Percentiles rank a stretch among this genome's conserved stretches.
phyloP scores from a whole-genome alignment of 2,329 filamentous ascomycete genomes.

The Stylonectria norvegica region DNA sequence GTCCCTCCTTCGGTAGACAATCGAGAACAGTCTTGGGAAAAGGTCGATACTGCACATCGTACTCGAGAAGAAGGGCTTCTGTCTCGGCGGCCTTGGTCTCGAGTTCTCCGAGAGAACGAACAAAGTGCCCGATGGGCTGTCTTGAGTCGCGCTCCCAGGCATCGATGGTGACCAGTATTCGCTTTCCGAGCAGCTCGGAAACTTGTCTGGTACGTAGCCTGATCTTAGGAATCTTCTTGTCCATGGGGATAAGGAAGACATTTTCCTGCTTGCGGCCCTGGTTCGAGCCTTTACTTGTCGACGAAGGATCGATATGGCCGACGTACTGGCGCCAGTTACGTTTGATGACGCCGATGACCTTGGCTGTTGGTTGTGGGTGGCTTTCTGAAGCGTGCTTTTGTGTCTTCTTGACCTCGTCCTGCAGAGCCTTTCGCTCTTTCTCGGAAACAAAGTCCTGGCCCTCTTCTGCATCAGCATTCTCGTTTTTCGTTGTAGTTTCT shows the following conservation, averaged over 20 bases:
- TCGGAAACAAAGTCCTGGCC: constrained; percentile 77
- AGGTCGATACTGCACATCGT: constrained; percentile 95
- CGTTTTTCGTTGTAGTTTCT: constrained; percentile 84
- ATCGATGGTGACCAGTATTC: constrained; percentile 89
- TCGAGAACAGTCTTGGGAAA: constrained; percentile 95
- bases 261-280: constrained; percentile 84
- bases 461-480: constrained; percentile 84
- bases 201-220: constrained; percentile 88
- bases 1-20: constrained; percentile 85
- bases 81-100: constrained; percentile 98
- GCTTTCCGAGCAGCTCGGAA: constrained; percentile 82
- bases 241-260: constrained; percentile 95
- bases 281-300: constrained; percentile 68
- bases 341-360: constrained; percentile 87
- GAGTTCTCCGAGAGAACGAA: constrained; percentile 86
- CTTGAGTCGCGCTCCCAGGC: constrained; percentile 91
- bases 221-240: constrained; percentile 96
- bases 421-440: constrained; percentile 78
- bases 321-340: constrained; percentile 98
- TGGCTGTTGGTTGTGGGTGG: constrained; percentile 83
- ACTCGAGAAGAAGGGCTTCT: constrained; percentile 88
- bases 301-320: constrained; percentile 86
- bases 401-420: constrained; percentile 84
- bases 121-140: constrained; percentile 89
- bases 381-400: constrained; percentile 75